Base-by-base conservation (phyloP, 1,284 basidiomycete species). In the Meripilus lineatus region DNA sequence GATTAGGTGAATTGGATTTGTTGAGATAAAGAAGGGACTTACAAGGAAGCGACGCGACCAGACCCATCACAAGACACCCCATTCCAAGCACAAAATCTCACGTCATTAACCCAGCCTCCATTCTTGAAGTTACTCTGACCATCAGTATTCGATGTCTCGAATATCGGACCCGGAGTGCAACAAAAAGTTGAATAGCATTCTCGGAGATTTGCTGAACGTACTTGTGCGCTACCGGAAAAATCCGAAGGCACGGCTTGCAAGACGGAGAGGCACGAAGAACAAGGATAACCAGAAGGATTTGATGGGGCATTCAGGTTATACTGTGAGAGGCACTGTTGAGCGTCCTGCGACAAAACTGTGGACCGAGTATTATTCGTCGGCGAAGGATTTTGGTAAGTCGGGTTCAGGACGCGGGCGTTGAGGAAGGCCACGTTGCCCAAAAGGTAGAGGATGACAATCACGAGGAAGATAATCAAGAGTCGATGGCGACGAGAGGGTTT, bases 161-260 rank as follows among this genome's bases (percentile, higher is more conserved):
- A 72, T 42, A 81, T 53, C 8, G 74, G 66, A 20, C 72, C 67
- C 24, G 77, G 63, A 7, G n/a, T n/a, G n/a, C n/a, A n/a, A 72
- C 65, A 46, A 75, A 78, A 50, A 77, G 77, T 50, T 77, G 74
- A 1, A 71, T 48, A 2, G 67, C 65, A 32, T 65, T 66, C 35
- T 50, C 44, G n/a, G n/a, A n/a, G 28, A 71, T 58, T 20, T 55
- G 50, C 48, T 68, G 58, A 11, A 57, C 46, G 24, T 66, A 65
- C 34, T 64, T 54, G 6, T 59, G 34, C 38, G 67, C 63, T 5
- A 5, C 59, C 51, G 1, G 60, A 61, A 46, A 65, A 64, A 32
- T 58, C 64, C 10, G 61, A 57, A 4, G 74, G 64, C 8, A 76
- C 59, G 11, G 56, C 53, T 49, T 66, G 63, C 1, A 77, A 56